Conservation (phyloP, 2,329 filamentous ascomycete species). For the Diaporthe sp. region DNA sequence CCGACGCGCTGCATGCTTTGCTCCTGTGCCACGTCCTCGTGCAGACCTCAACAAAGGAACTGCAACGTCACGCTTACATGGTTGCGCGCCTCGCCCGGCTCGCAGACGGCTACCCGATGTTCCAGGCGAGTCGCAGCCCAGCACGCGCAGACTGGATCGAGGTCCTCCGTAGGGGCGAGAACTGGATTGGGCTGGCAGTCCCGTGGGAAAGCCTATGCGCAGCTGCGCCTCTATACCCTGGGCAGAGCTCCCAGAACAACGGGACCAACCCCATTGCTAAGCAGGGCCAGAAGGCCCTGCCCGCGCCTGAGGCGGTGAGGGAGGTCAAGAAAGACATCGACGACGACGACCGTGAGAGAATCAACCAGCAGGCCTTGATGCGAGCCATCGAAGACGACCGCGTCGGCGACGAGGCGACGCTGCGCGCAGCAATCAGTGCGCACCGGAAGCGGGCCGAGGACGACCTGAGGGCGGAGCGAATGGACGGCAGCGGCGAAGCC, state of each 20-base stretch:
- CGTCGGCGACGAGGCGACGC: slow-evolving; percentile 76
- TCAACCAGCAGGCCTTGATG: slow-evolving; percentile 75
- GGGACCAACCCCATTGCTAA: slow-evolving; percentile 41
- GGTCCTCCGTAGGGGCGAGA: slow-evolving; percentile 75
- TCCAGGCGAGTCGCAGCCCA: slow-evolving; percentile 79
- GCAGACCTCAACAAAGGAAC: slow-evolving; percentile 83
- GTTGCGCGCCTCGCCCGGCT: slow-evolving; percentile 81
- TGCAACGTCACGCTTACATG: slow-evolving; percentile 85
- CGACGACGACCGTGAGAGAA: slow-evolving; percentile 57
- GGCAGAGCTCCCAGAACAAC: slow-evolving; percentile 29
- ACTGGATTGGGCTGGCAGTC: slow-evolving; percentile 76
- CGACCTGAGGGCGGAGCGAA: slow-evolving; percentile 54
- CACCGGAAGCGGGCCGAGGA: slow-evolving; percentile 71
- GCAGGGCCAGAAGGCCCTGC: slow-evolving; percentile 51
- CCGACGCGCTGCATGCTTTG: slow-evolving; percentile 83
- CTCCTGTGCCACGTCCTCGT: slow-evolving; percentile 84
- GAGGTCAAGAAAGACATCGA: slow-evolving; percentile 58
- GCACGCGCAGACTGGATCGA: slow-evolving; percentile 86
- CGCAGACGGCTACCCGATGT: slow-evolving; percentile 85
- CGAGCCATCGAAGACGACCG: slow-evolving; percentile 78
- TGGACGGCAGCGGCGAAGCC: slow-evolving; percentile 41
- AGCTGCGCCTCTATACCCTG: slow-evolving; percentile 63
- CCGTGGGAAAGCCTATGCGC: slow-evolving; percentile 81
- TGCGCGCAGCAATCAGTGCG: slow-evolving; percentile 74
- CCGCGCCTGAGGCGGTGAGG: slow-evolving; percentile 59